Percentiles rank a stretch among this genome's conserved stretches.
Evolutionary conservation across 2,329 filamentous ascomycete species (phyloP).

Genomic region (Alternaria consortialis): DNA sequence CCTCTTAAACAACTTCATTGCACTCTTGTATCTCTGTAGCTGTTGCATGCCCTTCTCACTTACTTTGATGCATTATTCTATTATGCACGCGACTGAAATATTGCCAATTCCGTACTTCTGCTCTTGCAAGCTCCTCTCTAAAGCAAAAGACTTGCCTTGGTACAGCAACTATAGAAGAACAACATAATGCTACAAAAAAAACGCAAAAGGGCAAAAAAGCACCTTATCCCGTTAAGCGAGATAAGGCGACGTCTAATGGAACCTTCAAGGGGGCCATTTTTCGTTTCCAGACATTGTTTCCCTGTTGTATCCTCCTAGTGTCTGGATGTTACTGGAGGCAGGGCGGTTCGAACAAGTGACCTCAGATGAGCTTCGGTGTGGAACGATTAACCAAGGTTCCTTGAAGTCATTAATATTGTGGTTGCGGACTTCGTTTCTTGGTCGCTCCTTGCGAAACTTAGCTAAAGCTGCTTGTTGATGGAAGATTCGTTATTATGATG

Average conservation of each 20-base stretch:
- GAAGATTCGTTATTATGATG: not conserved
- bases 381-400: constrained; percentile 6
- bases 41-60: no score
- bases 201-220: not conserved
- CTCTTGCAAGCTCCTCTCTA: no score
- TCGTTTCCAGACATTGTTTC: not conserved
- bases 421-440: constrained; percentile 1
- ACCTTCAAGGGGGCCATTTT: not conserved
- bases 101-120: not conserved
- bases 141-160: no score
- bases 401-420: constrained; percentile 2
- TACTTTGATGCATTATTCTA: not conserved
- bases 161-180: no score
- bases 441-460: constrained; percentile 8
- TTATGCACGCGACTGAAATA: not conserved
- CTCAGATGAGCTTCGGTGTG: constrained; percentile 5
- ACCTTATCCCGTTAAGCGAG: not conserved
- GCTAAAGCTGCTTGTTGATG: constrained; percentile 1
- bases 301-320: constrained; percentile 5
- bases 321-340: not conserved
- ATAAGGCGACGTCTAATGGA: constrained; percentile 3
- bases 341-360: not conserved
- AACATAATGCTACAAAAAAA: no score
- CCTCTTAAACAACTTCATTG: no score
- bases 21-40: no score